These are phyloP conservation scores for Lactarius pseudohatsudake DNA, from an alignment of 768 basidiomycete species.

Conservation along the genomic window DNA sequence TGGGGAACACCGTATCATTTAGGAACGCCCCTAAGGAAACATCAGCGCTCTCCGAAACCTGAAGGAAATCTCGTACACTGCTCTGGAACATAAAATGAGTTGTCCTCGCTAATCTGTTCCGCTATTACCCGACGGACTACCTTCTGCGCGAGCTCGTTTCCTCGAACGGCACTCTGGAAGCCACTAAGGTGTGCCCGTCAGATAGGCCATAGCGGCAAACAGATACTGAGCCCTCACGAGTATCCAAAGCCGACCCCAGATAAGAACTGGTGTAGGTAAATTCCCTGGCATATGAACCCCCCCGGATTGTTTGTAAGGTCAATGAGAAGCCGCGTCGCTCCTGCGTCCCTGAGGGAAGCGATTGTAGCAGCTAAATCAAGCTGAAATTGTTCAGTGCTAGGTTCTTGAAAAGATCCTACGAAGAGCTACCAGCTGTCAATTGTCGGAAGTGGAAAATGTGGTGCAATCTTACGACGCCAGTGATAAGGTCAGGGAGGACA, in stretches of 20 bases:
- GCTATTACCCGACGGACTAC: slow-evolving; percentile 55
- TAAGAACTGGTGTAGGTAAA: slow-evolving; percentile 60
- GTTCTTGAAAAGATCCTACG: slow-evolving; percentile 55
- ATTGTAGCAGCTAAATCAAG: slow-evolving; percentile 48
- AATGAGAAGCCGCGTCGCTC: slow-evolving; percentile 52
- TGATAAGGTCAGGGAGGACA: slow-evolving; percentile 56
- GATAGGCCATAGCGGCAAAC: background rate
- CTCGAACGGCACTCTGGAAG: slow-evolving; percentile 55
- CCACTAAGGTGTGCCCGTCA: slow-evolving; percentile 41
- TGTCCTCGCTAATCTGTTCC: slow-evolving; percentile 39
- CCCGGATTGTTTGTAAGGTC: slow-evolving; percentile 62
- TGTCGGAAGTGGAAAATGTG: background rate
- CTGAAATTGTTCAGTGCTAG: slow-evolving; percentile 48
- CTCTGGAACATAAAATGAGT: slow-evolving; percentile 51
- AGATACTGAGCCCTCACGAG: slow-evolving; percentile 41
- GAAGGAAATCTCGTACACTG: slow-evolving; percentile 45
- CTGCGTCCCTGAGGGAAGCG: slow-evolving; percentile 45
- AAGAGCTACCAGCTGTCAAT: slow-evolving; percentile 47
- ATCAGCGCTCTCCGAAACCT: slow-evolving; percentile 3
- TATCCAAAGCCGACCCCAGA: slow-evolving; percentile 53
- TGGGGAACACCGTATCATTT: slow-evolving; percentile 36
- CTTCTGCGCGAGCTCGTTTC: slow-evolving; percentile 57
- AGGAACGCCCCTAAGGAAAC: slow-evolving; percentile 35
- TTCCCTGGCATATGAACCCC: slow-evolving; percentile 64
- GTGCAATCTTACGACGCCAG: slow-evolving; percentile 51